Conservation (phyloP, 2,329 filamentous ascomycete species). For the Catunica adiposa region DNA sequence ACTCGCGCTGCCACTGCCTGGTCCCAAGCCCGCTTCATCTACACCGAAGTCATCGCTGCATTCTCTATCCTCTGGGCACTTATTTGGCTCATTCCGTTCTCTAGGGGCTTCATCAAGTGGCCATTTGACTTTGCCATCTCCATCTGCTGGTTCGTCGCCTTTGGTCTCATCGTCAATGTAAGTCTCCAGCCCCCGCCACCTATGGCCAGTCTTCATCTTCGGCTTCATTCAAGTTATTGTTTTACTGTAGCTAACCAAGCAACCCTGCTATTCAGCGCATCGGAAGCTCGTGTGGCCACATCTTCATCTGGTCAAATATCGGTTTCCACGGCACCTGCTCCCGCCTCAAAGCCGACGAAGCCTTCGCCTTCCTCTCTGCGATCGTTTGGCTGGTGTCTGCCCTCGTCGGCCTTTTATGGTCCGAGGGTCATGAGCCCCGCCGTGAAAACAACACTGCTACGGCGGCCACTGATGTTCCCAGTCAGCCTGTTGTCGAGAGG, state of each 20-base stretch:
- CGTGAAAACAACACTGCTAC: constrained; percentile 3
- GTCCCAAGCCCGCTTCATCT: constrained; percentile 50
- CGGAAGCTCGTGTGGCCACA: constrained; percentile 33
- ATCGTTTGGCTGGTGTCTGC: constrained; percentile 53
- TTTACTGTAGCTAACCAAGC: no score
- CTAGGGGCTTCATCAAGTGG: constrained; percentile 48
- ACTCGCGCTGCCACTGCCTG: constrained; percentile 31
- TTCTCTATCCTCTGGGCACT: constrained; percentile 52
- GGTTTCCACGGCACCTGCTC: constrained; percentile 35
- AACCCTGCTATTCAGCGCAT: constrained; percentile 24
- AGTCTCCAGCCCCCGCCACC: constrained; percentile 19
- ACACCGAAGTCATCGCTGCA: constrained; percentile 54
- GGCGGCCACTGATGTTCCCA: background rate
- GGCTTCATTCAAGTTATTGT: no score
- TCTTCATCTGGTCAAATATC: constrained; percentile 45
- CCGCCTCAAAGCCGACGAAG: constrained; percentile 53
- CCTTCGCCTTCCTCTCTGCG: constrained; percentile 55
- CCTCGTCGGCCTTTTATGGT: constrained; percentile 40
- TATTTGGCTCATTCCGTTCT: constrained; percentile 58
- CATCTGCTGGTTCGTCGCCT: constrained; percentile 52
- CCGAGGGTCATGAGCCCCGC: constrained; percentile 24
- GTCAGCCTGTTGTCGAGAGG: background rate
- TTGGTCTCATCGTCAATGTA: constrained; percentile 48
- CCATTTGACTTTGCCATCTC: constrained; percentile 54
- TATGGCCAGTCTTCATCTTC: no score